Evolutionary conservation across 129 eudicot genomes (phyloP).

Genomic region (Chrysanthemum lavandulifolium): DNA sequence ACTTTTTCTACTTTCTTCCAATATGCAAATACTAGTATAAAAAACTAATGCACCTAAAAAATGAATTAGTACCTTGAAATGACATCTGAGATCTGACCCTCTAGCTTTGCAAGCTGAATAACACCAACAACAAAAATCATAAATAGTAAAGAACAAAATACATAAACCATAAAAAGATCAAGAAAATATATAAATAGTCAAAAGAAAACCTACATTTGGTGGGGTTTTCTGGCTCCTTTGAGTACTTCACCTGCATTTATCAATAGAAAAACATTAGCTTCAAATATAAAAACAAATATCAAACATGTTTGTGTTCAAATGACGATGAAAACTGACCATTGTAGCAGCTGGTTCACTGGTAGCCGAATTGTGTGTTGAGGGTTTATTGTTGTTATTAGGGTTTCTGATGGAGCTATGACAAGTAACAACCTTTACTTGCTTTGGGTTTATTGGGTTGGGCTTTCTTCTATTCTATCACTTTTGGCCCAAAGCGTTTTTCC

Average conservation of each 20-base stretch:
- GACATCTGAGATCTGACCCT: conserved; percentile 59
- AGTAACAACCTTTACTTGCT: too few species aligned
- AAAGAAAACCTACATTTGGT: conserved; percentile 54
- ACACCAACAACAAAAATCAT: background rate
- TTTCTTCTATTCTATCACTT: too few species aligned
- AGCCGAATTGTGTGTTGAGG: background rate
- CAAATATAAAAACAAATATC: too few species aligned
- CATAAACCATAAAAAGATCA: background rate
- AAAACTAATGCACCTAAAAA: background rate
- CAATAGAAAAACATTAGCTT: too few species aligned
- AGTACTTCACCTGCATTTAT: conserved; percentile 51
- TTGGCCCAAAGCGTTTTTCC: too few species aligned
- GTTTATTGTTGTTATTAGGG: background rate
- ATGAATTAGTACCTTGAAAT: conserved; percentile 43
- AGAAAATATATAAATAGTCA: background rate
- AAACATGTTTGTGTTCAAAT: background rate
- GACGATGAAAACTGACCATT: background rate
- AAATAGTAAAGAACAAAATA: background rate
- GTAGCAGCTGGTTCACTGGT: background rate
- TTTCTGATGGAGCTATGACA: background rate
- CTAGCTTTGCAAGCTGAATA: conserved; percentile 63
- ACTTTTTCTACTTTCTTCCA: too few species aligned
- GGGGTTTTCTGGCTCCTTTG: conserved; percentile 66
- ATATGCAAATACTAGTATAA: too few species aligned
- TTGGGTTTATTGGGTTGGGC: too few species aligned